Conservation (phyloP, 208 protist genomes). For the Trypanosoma cruzi region DNA sequence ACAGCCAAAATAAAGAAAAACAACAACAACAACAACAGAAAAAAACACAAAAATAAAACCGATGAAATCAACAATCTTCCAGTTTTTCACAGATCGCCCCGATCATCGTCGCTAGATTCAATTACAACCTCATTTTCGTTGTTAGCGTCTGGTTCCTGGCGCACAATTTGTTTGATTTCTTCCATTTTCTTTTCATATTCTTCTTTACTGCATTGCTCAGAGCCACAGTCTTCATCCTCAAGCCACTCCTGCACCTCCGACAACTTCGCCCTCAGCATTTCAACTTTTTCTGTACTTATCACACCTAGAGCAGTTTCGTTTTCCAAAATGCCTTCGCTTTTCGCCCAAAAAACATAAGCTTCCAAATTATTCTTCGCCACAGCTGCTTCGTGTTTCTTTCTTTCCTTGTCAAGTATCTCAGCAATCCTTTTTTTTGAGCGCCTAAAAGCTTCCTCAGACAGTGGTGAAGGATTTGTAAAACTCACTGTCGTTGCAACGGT, state of each 20-base stretch:
- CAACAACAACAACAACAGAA: too few relatives aligned
- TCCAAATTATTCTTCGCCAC: constrained; percentile 86
- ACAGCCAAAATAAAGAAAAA: too few relatives aligned
- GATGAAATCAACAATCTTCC: background rate
- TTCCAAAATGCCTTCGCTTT: constrained; percentile 64
- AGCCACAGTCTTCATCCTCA: constrained; percentile 71
- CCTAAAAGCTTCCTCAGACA: constrained; percentile 33
- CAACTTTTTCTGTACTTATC: constrained; percentile 29
- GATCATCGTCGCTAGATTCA: constrained; percentile 18
- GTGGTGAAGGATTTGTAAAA: constrained; percentile 41
- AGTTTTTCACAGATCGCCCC: constrained; percentile 38
- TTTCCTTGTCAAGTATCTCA: constrained; percentile 54
- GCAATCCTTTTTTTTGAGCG: constrained; percentile 43
- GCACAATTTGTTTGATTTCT: constrained; percentile 47
- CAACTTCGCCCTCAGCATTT: constrained; percentile 35
- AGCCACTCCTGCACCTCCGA: constrained; percentile 60
- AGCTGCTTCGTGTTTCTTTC: constrained; percentile 54
- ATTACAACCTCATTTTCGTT: background rate
- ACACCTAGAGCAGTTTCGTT: constrained; percentile 33
- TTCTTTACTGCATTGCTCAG: constrained; percentile 49
- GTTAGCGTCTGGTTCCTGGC: constrained; percentile 9
- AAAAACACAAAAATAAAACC: background rate
- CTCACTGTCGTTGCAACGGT: constrained; percentile 34
- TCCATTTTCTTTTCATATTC: constrained; percentile 56
- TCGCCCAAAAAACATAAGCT: constrained; percentile 75